phyloP scores from a whole-genome alignment of 768 basidiomycete genomes.

The Sarcodon sp. region DNA sequence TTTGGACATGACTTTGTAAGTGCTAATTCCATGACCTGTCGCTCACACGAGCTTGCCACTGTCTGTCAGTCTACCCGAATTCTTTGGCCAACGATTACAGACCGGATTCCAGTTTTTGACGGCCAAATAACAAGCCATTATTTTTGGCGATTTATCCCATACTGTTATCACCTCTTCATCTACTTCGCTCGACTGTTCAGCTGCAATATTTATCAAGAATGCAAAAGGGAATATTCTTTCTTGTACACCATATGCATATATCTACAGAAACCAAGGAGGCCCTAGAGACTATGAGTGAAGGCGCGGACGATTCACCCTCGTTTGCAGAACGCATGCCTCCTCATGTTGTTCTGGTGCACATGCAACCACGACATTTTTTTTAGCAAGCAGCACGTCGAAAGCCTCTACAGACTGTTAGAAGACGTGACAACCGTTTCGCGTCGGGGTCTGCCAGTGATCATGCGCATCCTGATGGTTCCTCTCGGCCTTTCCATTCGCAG shows the following conservation, averaged over 20 bases:
- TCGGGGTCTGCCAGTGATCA: too few relatives aligned
- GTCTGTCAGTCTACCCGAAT: slow-evolving; percentile 8
- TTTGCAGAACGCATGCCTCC: background rate
- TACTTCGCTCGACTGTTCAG: slow-evolving; percentile 6
- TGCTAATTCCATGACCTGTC: background rate
- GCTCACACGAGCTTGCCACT: background rate
- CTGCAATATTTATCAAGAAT: slow-evolving; percentile 10
- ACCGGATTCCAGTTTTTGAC: background rate
- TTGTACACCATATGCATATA: background rate
- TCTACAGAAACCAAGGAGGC: background rate
- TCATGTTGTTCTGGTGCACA: background rate
- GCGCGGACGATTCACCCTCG: background rate
- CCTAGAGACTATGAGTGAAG: background rate
- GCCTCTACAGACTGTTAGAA: background rate
- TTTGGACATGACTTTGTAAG: background rate
- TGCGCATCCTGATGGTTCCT: background rate
- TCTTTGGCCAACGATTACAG: slow-evolving; percentile 9
- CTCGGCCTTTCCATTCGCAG: background rate
- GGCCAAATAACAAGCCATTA: background rate
- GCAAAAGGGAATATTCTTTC: background rate
- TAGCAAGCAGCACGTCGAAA: background rate
- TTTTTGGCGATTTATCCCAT: background rate
- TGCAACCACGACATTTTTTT: background rate
- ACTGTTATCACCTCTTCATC: background rate
- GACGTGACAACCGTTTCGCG: background rate